Conservation (phyloP, 345 rosid species). For the Citrus mangshanensis region DNA sequence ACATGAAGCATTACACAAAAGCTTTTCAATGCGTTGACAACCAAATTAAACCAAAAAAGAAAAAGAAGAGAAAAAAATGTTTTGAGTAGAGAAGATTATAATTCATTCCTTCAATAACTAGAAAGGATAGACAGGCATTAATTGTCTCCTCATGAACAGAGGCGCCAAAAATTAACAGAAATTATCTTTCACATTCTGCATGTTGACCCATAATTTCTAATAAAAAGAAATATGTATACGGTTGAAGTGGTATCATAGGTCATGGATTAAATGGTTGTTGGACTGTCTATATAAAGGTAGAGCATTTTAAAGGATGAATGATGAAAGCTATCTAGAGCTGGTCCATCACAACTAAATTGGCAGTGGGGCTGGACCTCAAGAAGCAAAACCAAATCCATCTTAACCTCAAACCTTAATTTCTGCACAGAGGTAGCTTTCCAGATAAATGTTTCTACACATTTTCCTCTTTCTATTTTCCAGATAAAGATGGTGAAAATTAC, state of each 20-base stretch:
- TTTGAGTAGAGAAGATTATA: not conserved
- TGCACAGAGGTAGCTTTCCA: not conserved
- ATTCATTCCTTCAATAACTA: not conserved
- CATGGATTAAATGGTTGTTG: not conserved
- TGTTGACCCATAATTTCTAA: not conserved
- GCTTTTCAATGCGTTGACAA: conserved; percentile 12
- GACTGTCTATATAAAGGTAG: not conserved
- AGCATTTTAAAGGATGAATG: not conserved
- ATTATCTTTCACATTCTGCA: not conserved
- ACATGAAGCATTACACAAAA: not conserved
- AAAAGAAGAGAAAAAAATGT: not conserved
- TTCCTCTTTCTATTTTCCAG: not conserved
- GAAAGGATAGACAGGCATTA: conserved; percentile 9
- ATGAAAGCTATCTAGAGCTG: not conserved
- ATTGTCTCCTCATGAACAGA: conserved; percentile 22
- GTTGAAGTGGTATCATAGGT: conserved; percentile 1
- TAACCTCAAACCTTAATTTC: not conserved
- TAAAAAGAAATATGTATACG: not conserved
- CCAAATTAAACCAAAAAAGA: too few relatives aligned
- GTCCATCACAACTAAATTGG: not conserved
- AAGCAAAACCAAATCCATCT: not conserved
- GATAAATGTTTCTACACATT: not conserved
- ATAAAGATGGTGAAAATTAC: conserved; percentile 10
- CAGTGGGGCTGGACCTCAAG: not conserved
- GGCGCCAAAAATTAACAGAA: not conserved